A percentile compares a stretch with the other conserved stretches of the same genome.
These are phyloP conservation scores for Arachis hypogaea DNA, from an alignment of 306 rosid genomes.

Conservation along the genomic window DNA sequence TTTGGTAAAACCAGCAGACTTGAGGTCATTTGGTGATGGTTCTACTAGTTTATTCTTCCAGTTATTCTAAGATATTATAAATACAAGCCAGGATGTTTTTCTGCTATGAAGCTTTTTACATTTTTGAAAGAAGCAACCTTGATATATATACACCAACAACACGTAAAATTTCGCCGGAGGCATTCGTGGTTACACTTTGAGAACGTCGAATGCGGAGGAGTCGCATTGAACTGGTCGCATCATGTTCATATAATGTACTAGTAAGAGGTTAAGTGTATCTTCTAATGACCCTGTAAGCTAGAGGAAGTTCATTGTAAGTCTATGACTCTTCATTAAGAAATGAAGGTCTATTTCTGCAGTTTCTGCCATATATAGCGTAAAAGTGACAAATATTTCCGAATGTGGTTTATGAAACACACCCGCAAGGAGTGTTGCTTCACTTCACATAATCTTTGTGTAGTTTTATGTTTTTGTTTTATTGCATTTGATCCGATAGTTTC, in stretches of 20 bases:
- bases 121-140: conserved; percentile 49
- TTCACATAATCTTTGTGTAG: no score
- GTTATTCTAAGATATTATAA: conserved; percentile 61
- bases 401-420: conserved; percentile 21
- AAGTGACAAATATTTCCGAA: conserved; percentile 18
- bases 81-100: conserved; percentile 50
- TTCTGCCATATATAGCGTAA: conserved; percentile 31
- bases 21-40: conserved; percentile 94
- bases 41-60: conserved; percentile 92
- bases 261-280: conserved; percentile 53
- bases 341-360: conserved; percentile 39
- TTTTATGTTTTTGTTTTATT: background rate
- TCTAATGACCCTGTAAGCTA: conserved; percentile 51
- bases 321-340: conserved; percentile 46
- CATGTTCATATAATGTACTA: conserved; percentile 57
- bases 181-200: conserved; percentile 46
- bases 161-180: conserved; percentile 56
- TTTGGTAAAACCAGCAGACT: conserved; percentile 92
- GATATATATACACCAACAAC: conserved; percentile 55
- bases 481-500: background rate
- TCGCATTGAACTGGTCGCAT: conserved; percentile 47
- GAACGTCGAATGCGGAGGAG: conserved; percentile 48
- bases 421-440: conserved; percentile 8
- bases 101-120: conserved; percentile 55
- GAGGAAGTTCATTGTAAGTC: conserved; percentile 46